Percentiles rank a stretch among this genome's conserved stretches.
phyloP scores from a whole-genome alignment of 1,284 basidiomycete species.

The Ceratobasidium sp. region DNA sequence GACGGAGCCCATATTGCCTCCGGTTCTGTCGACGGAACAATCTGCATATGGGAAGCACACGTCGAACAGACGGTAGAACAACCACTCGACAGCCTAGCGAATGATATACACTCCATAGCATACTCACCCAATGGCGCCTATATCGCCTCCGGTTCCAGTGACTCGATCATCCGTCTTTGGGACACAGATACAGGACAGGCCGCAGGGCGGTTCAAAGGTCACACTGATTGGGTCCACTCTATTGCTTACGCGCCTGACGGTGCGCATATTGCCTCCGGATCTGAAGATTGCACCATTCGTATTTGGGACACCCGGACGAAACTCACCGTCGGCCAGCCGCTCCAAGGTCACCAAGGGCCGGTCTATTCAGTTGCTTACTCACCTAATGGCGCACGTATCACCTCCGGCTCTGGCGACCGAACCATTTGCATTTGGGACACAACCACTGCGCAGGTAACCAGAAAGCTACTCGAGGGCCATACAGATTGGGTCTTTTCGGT shows the following conservation, averaged over 20 bases:
- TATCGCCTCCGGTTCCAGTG: conserved; percentile 26
- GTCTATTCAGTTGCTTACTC: not conserved
- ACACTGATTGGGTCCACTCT: conserved; percentile 1
- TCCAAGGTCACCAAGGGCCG: not conserved
- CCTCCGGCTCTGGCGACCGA: no score
- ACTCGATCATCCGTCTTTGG: conserved; percentile 37
- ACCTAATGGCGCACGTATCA: no score
- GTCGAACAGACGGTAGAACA: not conserved
- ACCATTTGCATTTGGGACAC: no score
- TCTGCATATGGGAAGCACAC: not conserved
- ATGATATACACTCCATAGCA: not conserved
- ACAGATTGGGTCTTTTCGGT: not conserved
- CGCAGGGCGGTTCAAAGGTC: not conserved
- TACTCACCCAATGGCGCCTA: conserved; percentile 34
- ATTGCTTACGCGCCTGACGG: conserved; percentile 32
- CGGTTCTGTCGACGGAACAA: not conserved
- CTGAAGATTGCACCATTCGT: conserved; percentile 7
- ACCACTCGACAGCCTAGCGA: conserved; percentile 12
- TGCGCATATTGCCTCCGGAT: conserved; percentile 15
- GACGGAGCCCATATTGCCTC: not conserved
- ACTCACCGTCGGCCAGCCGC: not conserved
- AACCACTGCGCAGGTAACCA: no score
- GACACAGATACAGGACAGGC: conserved; percentile 10
- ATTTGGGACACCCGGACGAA: conserved; percentile 32
- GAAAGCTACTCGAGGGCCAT: not conserved